Evolutionary conservation across 148 eudicot genomes (phyloP), one percentile per base, ranked within the genome.

Genomic region (Fagopyrum tataricum): DNA sequence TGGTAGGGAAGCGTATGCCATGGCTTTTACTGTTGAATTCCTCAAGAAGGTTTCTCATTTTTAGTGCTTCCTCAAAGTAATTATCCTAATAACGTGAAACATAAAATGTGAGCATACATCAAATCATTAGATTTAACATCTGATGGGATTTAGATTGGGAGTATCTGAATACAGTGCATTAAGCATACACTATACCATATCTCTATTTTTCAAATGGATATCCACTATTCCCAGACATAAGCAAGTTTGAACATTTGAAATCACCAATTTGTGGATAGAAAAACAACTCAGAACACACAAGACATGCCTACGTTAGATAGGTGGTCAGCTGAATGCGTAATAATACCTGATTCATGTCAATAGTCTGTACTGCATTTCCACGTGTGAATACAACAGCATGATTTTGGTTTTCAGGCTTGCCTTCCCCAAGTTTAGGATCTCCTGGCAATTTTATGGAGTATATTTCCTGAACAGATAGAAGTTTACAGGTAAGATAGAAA

Each of bases 31-130:
- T 43, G 81, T 84, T 56, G 62, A 96, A 90, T 82, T 96, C 97
- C 79, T 95, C 99, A 71, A 95, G 94, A 79, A 95, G 99, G 84
- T 95, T 95, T 84, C 99, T 90, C 94, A 95, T 86, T 84, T 95
- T 95, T 78, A 96, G 77, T 74, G 99, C 99, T 78, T 96, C 99
- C 88, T 96, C 99, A 71, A 95, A 96, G 79, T 96, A 96, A 78
- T 96, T 96, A 75, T 96, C 99, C 99, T 96, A 81, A 67, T 24
- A 61, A 7, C 73, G 77, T 39, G 21, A 77, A 69, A 21, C 5
- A n/a, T 51, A 31, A 10, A 75, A 53, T 51, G 53, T 62, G 43
- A 40, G 18, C 55, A 55, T 46, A 31, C 18, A 14, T 31, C 31
- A 70, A 20, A 70, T 20, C 18, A 70, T 2, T 70, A 70, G 17